A percentile compares a stretch with the other conserved stretches of the same genome.
phyloP scores from a whole-genome alignment of 495 filamentous ascomycete species.

The Neurospora terricola region DNA sequence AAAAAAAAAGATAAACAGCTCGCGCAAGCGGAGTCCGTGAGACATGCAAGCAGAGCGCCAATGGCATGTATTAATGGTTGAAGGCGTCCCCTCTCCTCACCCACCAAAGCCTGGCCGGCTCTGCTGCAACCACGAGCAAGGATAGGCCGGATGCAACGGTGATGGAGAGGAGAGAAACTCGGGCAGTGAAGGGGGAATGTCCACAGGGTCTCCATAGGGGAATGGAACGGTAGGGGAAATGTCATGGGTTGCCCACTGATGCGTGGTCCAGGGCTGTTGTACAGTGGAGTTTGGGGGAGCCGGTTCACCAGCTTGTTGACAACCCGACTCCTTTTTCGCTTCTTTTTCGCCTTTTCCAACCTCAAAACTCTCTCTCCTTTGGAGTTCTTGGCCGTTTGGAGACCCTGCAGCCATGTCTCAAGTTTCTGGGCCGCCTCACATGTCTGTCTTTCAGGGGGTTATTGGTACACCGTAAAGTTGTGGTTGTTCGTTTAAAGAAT shows the following conservation, averaged over 20 bases:
- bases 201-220: not conserved
- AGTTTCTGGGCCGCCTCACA: not conserved
- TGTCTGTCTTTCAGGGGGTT: not conserved
- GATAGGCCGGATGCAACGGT: slow-evolving; percentile 23
- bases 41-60: slow-evolving; percentile 15
- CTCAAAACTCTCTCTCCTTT: not conserved
- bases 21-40: slow-evolving; percentile 10
- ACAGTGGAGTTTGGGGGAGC: not conserved
- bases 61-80: slow-evolving; percentile 21
- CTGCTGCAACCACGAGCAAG: slow-evolving; percentile 23
- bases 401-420: not conserved
- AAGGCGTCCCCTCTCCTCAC: slow-evolving; percentile 1
- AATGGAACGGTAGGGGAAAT: not conserved
- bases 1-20: slow-evolving; percentile 13
- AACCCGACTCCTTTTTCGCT: not conserved
- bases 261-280: not conserved
- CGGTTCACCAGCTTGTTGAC: not conserved
- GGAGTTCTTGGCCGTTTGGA: not conserved
- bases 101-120: slow-evolving; percentile 2
- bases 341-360: not conserved
- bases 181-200: slow-evolving; percentile 1
- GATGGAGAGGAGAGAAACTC: slow-evolving; percentile 14
- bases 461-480: not conserved
- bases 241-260: not conserved
- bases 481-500: not conserved